Conservation (phyloP, 306 rosid genomes). For the Quercus glauca region DNA sequence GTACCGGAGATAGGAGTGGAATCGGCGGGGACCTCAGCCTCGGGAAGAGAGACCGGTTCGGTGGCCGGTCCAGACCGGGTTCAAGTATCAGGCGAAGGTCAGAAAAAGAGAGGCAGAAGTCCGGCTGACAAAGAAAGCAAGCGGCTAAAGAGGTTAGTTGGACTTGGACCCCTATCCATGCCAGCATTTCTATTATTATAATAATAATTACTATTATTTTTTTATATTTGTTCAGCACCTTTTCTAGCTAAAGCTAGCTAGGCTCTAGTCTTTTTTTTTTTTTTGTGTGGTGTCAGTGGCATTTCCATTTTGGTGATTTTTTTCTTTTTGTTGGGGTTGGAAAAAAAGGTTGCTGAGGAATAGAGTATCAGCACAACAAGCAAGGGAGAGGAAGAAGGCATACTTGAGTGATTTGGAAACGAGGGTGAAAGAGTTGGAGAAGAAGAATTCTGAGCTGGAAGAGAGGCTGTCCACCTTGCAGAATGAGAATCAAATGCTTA, state of each 20-base stretch:
- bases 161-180: too few relatives aligned
- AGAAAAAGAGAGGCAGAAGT: constrained; percentile 84
- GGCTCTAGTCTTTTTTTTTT: background rate
- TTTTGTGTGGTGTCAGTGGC: constrained; percentile 2
- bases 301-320: constrained; percentile 19
- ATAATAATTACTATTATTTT: background rate
- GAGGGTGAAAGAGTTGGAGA: constrained; percentile 70
- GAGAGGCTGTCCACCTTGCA: constrained; percentile 86
- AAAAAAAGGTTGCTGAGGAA: constrained; percentile 76
- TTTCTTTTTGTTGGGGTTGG: background rate
- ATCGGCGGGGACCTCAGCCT: constrained; percentile 76
- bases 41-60: constrained; percentile 56
- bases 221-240: background rate
- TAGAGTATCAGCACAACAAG: constrained; percentile 98
- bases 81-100: constrained; percentile 65
- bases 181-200: too few relatives aligned
- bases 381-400: constrained; percentile 96
- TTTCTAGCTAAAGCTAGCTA: background rate
- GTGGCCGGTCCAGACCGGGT: constrained; percentile 62
- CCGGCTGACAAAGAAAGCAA: constrained; percentile 97
- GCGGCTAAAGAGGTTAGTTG: constrained; percentile 71
- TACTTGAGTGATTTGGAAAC: constrained; percentile 81
- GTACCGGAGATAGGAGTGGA: constrained; percentile 95
- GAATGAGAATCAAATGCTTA: constrained; percentile 98
- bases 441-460: constrained; percentile 77